Percentiles rank a stretch among this genome's conserved stretches.
These are phyloP conservation scores for Articulospora tetracladia DNA, from an alignment of 495 filamentous ascomycete genomes.

Conservation along the genomic window DNA sequence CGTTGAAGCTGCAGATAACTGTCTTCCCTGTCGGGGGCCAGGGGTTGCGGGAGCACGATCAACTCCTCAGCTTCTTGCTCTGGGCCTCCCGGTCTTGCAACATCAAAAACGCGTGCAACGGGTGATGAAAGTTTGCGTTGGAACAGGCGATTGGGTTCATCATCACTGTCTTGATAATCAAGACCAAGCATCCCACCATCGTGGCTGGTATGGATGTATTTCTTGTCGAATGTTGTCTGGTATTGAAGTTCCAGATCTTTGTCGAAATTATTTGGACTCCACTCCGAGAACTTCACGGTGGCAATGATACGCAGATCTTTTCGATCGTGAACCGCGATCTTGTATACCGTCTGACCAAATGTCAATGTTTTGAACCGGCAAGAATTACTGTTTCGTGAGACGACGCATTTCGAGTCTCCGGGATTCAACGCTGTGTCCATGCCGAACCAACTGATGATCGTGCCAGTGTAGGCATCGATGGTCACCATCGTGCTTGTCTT, in stretches of 20 bases:
- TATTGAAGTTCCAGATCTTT: conserved; percentile 84
- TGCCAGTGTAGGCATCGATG: conserved; percentile 79
- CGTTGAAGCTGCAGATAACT: conserved; percentile 47
- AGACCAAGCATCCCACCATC: conserved; percentile 85
- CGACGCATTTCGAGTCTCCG: conserved; percentile 44
- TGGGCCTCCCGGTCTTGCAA: conserved; percentile 65
- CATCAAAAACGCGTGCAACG: conserved; percentile 87
- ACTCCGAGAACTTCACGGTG: conserved; percentile 90
- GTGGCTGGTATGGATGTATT: conserved; percentile 82
- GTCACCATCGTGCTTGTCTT: conserved; percentile 89
- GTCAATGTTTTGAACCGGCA: conserved; percentile 72
- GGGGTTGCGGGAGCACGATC: conserved; percentile 82
- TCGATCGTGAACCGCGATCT: conserved; percentile 74
- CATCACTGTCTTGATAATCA: conserved; percentile 50
- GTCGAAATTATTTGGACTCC: conserved; percentile 90
- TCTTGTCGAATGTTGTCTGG: conserved; percentile 71
- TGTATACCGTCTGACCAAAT: conserved; percentile 83
- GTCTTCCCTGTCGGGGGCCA: conserved; percentile 57
- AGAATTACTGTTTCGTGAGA: background rate
- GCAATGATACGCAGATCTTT: conserved; percentile 74
- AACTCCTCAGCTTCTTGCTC: conserved; percentile 57
- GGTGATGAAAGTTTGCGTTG: conserved; percentile 72
- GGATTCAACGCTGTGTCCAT: conserved; percentile 32
- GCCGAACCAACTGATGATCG: conserved; percentile 54
- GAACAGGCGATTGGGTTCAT: conserved; percentile 33